phyloP scores from a whole-genome alignment of 2,329 filamentous ascomycete species.

The Pseudogymnoascus sp. region DNA sequence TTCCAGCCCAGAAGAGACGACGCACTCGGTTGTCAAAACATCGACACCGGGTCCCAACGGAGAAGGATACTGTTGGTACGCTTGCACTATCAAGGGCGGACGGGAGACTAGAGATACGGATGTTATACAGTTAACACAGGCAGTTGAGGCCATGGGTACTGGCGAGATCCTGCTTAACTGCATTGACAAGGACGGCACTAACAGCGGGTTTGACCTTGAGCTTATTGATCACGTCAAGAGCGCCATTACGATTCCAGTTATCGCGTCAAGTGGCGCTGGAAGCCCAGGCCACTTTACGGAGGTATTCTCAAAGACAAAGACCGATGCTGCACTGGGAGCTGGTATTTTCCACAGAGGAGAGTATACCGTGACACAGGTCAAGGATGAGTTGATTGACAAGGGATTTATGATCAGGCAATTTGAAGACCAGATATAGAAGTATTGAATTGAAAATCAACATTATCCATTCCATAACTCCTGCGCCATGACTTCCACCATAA shows the following conservation, averaged over 20 bases:
- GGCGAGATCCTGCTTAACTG: slow-evolving; percentile 95
- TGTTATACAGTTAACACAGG: slow-evolving; percentile 76
- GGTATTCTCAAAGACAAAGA: slow-evolving; percentile 76
- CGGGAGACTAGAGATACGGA: slow-evolving; percentile 91
- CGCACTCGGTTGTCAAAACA: slow-evolving; percentile 67
- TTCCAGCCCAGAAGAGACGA: slow-evolving; percentile 53
- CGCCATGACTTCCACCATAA: neutral
- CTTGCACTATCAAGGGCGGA: slow-evolving; percentile 92
- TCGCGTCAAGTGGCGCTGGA: slow-evolving; percentile 88
- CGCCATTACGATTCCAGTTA: slow-evolving; percentile 85
- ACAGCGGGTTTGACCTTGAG: slow-evolving; percentile 89
- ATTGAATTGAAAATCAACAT: neutral
- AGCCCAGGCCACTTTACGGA: slow-evolving; percentile 81
- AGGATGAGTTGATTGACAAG: slow-evolving; percentile 64
- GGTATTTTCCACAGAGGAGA: slow-evolving; percentile 97
- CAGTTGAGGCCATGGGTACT: slow-evolving; percentile 90
- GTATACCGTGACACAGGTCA: slow-evolving; percentile 90
- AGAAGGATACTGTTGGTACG: slow-evolving; percentile 87
- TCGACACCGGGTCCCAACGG: slow-evolving; percentile 61
- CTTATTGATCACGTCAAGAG: slow-evolving; percentile 80
- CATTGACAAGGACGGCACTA: slow-evolving; percentile 94
- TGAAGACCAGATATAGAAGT: slow-evolving; percentile 36
- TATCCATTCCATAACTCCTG: neutral
- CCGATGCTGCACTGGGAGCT: slow-evolving; percentile 87
- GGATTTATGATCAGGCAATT: slow-evolving; percentile 73